Percentiles rank a stretch among this genome's conserved stretches.
Evolutionary conservation across 257 asterid species (phyloP).

Genomic region (Linderniella brevidens): DNA sequence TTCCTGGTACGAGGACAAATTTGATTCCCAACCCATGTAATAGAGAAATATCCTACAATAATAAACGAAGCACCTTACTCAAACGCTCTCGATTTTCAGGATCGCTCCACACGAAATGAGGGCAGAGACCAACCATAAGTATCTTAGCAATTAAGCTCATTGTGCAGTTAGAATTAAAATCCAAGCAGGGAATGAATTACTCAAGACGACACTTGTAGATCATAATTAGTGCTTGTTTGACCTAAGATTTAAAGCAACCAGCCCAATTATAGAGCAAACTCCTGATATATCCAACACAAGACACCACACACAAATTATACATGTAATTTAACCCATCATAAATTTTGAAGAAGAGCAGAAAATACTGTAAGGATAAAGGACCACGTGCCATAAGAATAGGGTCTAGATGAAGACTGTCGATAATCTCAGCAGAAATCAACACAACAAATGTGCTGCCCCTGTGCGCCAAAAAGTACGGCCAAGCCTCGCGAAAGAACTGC

Average conservation of each 20-base stretch:
- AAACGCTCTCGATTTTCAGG: constrained; percentile 1
- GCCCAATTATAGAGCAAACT: no score
- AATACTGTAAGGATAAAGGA: background rate
- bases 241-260: no score
- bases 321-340: background rate
- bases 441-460: constrained; percentile 92
- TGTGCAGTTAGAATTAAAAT: no score
- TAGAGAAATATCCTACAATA: constrained; percentile 70
- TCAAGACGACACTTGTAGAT: no score
- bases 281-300: no score
- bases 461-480: constrained; percentile 86
- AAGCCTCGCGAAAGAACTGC: constrained; percentile 67
- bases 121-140: no score
- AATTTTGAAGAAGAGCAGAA: background rate
- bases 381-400: constrained; percentile 62
- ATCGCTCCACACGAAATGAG: background rate
- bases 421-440: constrained; percentile 65
- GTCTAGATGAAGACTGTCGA: constrained; percentile 61
- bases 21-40: constrained; percentile 92
- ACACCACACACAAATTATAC: background rate
- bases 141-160: no score
- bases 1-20: constrained; percentile 91
- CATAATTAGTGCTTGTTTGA: no score
- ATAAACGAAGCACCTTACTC: background rate
- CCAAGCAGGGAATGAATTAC: no score